phyloP scores from a whole-genome alignment of 768 basidiomycete genomes.

The Fomitopsis serialis region DNA sequence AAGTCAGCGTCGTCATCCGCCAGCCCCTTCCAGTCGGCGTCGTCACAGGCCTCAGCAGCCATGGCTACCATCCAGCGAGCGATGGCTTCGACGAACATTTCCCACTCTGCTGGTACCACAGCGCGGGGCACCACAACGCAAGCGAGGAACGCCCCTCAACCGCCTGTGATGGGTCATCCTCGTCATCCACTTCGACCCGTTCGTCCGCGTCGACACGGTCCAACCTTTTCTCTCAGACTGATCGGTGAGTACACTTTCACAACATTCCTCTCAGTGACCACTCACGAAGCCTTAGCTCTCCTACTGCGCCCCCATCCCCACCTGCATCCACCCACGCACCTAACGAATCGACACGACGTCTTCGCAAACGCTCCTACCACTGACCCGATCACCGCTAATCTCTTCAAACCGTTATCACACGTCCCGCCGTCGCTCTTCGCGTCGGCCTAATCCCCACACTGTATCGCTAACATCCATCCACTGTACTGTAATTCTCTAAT shows the following conservation, averaged over 20 bases:
- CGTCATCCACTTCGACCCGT: constrained; percentile 15
- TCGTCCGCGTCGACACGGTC: constrained; percentile 16
- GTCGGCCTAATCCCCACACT: constrained; percentile 42
- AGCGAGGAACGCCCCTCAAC: constrained; percentile 11
- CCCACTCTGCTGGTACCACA: constrained; percentile 28
- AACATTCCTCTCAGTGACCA: constrained; percentile 22
- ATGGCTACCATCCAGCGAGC: constrained; percentile 36
- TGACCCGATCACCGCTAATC: constrained; percentile 5
- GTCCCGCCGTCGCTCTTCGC: constrained; percentile 66
- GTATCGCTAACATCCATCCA: constrained; percentile 9
- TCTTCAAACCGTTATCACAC: constrained; percentile 36
- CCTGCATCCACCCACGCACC: constrained; percentile 9
- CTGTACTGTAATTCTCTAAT: constrained; percentile 15
- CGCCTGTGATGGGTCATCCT: constrained; percentile 12
- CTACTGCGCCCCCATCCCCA: constrained; percentile 29
- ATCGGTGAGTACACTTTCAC: constrained; percentile 52
- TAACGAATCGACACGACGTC: neutral
- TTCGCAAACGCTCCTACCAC: neutral
- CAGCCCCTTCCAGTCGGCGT: constrained; percentile 12
- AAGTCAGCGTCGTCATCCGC: constrained; percentile 13
- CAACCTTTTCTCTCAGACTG: constrained; percentile 41
- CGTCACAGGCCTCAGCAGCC: constrained; percentile 22
- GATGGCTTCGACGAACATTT: constrained; percentile 32
- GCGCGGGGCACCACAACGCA: constrained; percentile 30
- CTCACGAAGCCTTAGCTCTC: constrained; percentile 64